phyloP scores from a whole-genome alignment of 1,284 basidiomycete species.

The Agaricales sp. region DNA sequence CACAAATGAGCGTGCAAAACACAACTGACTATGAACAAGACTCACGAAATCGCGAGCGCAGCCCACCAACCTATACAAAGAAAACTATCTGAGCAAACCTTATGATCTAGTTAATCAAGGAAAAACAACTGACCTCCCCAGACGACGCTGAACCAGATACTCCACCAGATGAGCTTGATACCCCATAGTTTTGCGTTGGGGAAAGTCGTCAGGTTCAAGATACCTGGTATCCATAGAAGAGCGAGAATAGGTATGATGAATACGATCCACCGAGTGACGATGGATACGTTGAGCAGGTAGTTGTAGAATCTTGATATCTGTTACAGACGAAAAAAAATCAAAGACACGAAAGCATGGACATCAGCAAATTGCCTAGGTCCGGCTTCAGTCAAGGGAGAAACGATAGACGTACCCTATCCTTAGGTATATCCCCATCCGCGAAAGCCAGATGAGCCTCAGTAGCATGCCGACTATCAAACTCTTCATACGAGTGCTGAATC shows the following conservation, averaged over 20 bases:
- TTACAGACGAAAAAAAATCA: conserved; percentile 1
- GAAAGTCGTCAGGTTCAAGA: conserved; percentile 56
- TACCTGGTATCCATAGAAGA: conserved; percentile 70
- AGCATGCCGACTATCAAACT: conserved; percentile 48
- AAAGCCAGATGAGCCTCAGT: conserved; percentile 42
- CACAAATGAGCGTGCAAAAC: conserved; percentile 13
- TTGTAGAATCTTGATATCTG: conserved; percentile 57
- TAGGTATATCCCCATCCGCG: conserved; percentile 55
- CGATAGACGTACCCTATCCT: conserved; percentile 32
- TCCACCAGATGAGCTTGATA: conserved; percentile 74
- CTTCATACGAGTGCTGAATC: conserved; percentile 46
- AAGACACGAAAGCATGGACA: conserved; percentile 3
- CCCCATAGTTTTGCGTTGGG: conserved; percentile 50
- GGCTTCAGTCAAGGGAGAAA: neutral
- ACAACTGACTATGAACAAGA: conserved; percentile 16
- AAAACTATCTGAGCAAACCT: too few species aligned
- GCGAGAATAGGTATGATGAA: conserved; percentile 69
- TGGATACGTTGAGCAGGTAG: conserved; percentile 68
- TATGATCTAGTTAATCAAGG: too few species aligned
- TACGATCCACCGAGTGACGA: conserved; percentile 72
- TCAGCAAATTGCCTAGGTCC: neutral
- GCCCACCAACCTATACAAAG: conserved; percentile 68
- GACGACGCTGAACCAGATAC: conserved; percentile 71
- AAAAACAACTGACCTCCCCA: conserved; percentile 64
- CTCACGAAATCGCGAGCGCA: conserved; percentile 54